Evolutionary conservation across 2,329 filamentous ascomycete genomes (phyloP), one percentile per base, ranked within the genome.

Genomic region (Monosporascus sp.): DNA sequence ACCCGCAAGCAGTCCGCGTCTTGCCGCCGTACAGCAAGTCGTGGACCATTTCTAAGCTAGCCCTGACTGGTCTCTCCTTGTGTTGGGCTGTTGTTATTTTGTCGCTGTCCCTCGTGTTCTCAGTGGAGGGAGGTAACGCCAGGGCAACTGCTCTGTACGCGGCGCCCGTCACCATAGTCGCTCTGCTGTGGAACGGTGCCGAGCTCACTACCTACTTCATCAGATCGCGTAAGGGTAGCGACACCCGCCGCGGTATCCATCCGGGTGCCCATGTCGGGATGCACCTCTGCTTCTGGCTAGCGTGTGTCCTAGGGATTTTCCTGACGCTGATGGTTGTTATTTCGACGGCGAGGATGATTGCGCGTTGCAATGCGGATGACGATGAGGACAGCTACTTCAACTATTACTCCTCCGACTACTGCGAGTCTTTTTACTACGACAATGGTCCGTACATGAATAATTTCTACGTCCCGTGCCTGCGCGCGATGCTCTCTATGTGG

Each of bases 401-500:
- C 36, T 38, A 24, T 14, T 38, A 45, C 20, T 19, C 20, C 43
- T 52, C 41, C 24, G 52, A 50, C 22, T 63, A 61, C 51, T 63
- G 60, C 58, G 48, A 56, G 31, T 46, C 44, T 31, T 55, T 59
- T 46, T 56, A 50, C 20, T 41, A 53, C 20, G 41, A 24, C 14
- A 49, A 46, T 38, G 24, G 24, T 7, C 17, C 22, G 11, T 56
- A 58, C 51, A 37, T 45, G 22, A 50, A 54, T 37, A 45, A 43
- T 44, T 51, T 49, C 44, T 58, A 66, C 52, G 20, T 65, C 19
- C 60, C 63, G 0, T 50, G 55, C 85, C 84, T 45, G 62, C 61
- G 56, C 36, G 61, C 61, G 27, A 34, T 97, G 27, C 78, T 96
- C 60, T 82, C 86, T 5, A 88, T 97, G 64, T 83, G 90, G 36